Conservation (phyloP, 805 yeast species). For the Jamesozyma rosinii region DNA sequence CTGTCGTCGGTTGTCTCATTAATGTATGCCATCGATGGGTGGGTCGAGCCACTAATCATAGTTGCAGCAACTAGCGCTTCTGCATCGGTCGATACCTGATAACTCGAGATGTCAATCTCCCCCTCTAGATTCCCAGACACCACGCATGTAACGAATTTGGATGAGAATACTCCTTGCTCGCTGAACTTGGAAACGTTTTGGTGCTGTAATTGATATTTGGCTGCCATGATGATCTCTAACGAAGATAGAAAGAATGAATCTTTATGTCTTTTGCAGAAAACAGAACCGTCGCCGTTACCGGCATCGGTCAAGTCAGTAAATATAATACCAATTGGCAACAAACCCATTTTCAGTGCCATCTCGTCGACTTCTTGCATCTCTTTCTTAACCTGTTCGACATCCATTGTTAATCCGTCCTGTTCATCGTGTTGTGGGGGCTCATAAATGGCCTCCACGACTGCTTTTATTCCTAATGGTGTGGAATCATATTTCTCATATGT, state of each 20-base stretch:
- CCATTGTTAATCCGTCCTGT: conserved; percentile 73
- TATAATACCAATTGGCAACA: conserved; percentile 68
- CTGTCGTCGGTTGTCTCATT: conserved; percentile 62
- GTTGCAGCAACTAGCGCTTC: conserved; percentile 85
- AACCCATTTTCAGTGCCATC: conserved; percentile 50
- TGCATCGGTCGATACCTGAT: conserved; percentile 81
- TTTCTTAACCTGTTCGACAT: conserved; percentile 30
- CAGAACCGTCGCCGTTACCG: conserved; percentile 80
- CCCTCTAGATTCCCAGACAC: conserved; percentile 81
- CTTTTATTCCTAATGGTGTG: conserved; percentile 82
- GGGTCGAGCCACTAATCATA: conserved; percentile 76
- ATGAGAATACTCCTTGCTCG: conserved; percentile 57
- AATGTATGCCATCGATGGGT: conserved; percentile 78
- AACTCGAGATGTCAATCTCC: conserved; percentile 82
- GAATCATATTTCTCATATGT: conserved; percentile 65
- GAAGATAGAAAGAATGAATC: conserved; percentile 85
- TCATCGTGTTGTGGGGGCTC: conserved; percentile 88
- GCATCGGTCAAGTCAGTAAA: conserved; percentile 87
- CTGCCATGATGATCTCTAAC: conserved; percentile 78
- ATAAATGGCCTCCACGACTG: conserved; percentile 85
- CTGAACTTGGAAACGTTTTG: conserved; percentile 60
- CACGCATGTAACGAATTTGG: conserved; percentile 89
- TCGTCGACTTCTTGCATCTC: conserved; percentile 43
- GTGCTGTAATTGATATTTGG: conserved; percentile 57
- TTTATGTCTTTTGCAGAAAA: conserved; percentile 84